Conservation (phyloP, 345 rosid genomes). For the Arabidopsis arenosa region DNA sequence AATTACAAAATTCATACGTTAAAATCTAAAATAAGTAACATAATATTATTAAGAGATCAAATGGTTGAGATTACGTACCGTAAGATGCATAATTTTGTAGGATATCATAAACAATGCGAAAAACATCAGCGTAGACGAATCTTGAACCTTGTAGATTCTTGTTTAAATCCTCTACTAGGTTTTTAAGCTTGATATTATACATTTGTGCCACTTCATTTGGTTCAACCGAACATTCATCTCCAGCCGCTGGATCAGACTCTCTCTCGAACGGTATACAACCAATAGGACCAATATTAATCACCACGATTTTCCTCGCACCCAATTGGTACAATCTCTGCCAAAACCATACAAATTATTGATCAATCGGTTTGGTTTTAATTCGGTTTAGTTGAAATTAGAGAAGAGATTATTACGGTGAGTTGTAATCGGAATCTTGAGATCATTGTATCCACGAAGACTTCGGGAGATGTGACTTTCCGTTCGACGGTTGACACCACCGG, state of each 20-base stretch:
- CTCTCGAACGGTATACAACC: constrained; percentile 79
- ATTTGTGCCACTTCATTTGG: constrained; percentile 63
- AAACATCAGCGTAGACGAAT: constrained; percentile 60
- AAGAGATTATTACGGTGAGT: constrained; percentile 61
- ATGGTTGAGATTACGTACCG: constrained; percentile 38
- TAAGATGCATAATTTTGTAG: constrained; percentile 56
- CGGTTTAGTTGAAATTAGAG: constrained; percentile 13
- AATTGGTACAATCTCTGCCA: constrained; percentile 61
- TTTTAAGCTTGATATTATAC: constrained; percentile 54
- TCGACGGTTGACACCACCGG: constrained; percentile 56
- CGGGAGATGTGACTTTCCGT: constrained; percentile 52
- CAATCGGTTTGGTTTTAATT: neutral
- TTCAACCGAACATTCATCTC: constrained; percentile 48
- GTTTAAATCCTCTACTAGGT: constrained; percentile 51
- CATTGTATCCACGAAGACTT: constrained; percentile 58
- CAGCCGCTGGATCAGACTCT: constrained; percentile 54
- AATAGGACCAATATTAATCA: constrained; percentile 69
- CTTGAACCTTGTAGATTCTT: constrained; percentile 48
- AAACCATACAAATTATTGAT: neutral
- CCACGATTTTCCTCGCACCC: constrained; percentile 70
- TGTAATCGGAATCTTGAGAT: constrained; percentile 60
- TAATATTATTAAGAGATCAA: neutral
- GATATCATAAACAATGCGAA: constrained; percentile 58
- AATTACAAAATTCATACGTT: neutral
- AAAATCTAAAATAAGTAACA: neutral